A percentile compares a stretch with the other conserved stretches of the same genome.
These are phyloP conservation scores for Suzukiozyma palmioleophila DNA, from an alignment of 1,139 yeast species.

Conservation along the genomic window DNA sequence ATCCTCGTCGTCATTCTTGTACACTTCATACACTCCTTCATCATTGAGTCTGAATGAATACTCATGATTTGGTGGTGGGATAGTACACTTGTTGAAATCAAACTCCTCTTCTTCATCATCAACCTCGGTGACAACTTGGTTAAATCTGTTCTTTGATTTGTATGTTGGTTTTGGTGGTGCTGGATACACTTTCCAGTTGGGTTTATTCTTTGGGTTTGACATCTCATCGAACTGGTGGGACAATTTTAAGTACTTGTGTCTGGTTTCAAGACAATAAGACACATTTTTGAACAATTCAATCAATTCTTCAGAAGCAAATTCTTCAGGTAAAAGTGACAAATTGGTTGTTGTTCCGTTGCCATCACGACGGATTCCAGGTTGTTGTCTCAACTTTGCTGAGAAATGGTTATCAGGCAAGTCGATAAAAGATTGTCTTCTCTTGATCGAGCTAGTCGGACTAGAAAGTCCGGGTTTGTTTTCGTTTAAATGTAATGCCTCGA, in stretches of 20 bases:
- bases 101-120: constrained; percentile 47
- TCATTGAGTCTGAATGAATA: constrained; percentile 49
- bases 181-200: constrained; percentile 80
- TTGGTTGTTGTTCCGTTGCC: constrained; percentile 15
- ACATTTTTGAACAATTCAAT: constrained; percentile 68
- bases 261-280: constrained; percentile 63
- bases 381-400: neutral
- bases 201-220: constrained; percentile 77
- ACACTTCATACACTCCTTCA: constrained; percentile 68
- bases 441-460: constrained; percentile 22
- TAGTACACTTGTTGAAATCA: constrained; percentile 52
- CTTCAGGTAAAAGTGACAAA: constrained; percentile 59
- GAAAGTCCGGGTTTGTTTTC: constrained; percentile 10
- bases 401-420: constrained; percentile 37
- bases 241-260: constrained; percentile 68
- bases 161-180: constrained; percentile 93
- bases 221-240: constrained; percentile 65
- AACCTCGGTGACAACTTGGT: constrained; percentile 42
- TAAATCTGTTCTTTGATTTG: constrained; percentile 57
- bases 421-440: constrained; percentile 48
- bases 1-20: constrained; percentile 23
- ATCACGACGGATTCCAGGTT: constrained; percentile 1
- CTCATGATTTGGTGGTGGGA: constrained; percentile 57
- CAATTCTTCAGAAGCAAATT: constrained; percentile 66
- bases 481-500: constrained; percentile 45